A percentile compares a stretch with the other conserved stretches of the same genome.
phyloP scores from a whole-genome alignment of 306 rosid species.

The Vigna unguiculata region DNA sequence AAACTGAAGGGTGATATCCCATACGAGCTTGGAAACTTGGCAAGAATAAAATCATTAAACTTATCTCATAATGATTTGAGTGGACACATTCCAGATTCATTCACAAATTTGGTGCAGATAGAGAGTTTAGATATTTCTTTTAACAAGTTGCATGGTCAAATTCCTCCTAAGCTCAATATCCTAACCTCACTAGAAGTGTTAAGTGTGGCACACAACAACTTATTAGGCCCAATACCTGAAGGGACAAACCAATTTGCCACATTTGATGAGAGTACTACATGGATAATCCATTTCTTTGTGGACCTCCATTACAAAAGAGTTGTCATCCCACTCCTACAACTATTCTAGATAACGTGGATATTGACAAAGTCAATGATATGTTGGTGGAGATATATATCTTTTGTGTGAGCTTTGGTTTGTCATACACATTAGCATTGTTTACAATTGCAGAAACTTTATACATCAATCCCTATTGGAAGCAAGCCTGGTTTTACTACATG shows the following conservation, averaged over 20 bases:
- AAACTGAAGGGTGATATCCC: conserved; percentile 1
- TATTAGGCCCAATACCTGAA: not conserved
- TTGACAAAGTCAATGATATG: not conserved
- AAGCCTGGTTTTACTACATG: conserved; percentile 5
- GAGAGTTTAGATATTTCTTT: conserved; percentile 20
- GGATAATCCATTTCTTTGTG: conserved; percentile 39
- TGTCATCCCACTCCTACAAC: not conserved
- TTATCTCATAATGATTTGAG: not conserved
- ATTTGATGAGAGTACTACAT: conserved; percentile 35
- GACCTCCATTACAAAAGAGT: conserved; percentile 6
- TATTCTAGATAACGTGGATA: not conserved
- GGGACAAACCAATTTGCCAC: not conserved
- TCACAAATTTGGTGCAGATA: not conserved
- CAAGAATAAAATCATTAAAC: not conserved
- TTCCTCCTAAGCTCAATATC: not conserved
- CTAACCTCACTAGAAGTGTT: not conserved
- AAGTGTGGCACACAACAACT: not conserved
- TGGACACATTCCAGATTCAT: not conserved
- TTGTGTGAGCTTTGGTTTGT: not conserved
- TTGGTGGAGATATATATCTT: conserved; percentile 8
- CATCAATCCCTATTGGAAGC: conserved; percentile 10
- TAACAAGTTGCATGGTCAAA: not conserved
- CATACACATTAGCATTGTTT: not conserved
- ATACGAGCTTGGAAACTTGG: conserved; percentile 27
- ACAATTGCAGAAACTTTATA: not conserved